These are phyloP conservation scores for Phaffia rhodozyma DNA, from an alignment of 1,284 basidiomycete species.

Conservation along the genomic window DNA sequence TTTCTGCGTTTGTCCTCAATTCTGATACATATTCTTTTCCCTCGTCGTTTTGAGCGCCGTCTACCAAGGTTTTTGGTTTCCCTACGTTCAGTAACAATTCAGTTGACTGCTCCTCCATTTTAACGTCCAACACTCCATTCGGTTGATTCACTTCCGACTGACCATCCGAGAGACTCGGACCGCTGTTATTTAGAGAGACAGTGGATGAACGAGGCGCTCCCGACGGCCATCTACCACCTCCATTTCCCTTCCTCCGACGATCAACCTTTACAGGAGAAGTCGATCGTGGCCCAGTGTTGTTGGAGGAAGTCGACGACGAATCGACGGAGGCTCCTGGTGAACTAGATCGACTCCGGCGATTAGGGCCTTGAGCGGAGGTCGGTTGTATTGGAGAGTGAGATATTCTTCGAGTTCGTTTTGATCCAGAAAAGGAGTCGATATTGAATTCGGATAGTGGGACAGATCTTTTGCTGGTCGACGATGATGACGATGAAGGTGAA, in stretches of 20 bases:
- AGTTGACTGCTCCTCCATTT: conserved; percentile 4
- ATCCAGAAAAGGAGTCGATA: too few species aligned
- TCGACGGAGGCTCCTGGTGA: too few species aligned
- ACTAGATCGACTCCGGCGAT: too few species aligned
- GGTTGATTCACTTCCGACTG: not conserved
- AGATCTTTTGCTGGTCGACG: too few species aligned
- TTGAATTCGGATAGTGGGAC: too few species aligned
- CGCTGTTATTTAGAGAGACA: not conserved
- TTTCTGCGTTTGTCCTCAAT: too few species aligned
- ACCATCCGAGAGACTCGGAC: not conserved
- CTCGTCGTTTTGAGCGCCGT: not conserved
- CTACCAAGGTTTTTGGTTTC: not conserved
- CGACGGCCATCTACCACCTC: conserved; percentile 1
- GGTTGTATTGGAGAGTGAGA: too few species aligned
- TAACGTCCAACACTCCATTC: not conserved
- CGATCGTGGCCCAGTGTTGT: not conserved
- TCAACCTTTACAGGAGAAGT: conserved; percentile 3
- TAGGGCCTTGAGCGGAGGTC: too few species aligned
- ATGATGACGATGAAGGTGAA: too few species aligned
- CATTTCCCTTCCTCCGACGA: conserved; percentile 5
- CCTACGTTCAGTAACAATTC: not conserved
- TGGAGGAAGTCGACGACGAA: too few species aligned
- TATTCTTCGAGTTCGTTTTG: too few species aligned
- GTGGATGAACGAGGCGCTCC: not conserved
- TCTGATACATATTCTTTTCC: too few species aligned